Conservation (phyloP, 352 stramenopile species). For the Phytophthora aleatoria region DNA sequence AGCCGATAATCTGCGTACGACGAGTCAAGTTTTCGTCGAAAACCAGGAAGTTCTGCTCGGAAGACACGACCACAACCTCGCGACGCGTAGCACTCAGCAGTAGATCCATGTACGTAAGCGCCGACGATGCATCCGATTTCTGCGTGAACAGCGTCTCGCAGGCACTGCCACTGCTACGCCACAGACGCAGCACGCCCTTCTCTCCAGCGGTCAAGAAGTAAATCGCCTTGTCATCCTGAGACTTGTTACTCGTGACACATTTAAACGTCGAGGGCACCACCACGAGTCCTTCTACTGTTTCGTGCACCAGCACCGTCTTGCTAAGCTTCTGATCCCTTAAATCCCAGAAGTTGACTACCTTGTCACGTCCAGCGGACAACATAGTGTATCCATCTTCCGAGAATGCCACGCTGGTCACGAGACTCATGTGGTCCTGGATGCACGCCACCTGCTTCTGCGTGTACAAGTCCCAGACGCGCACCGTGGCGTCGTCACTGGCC, state of each 20-base stretch:
- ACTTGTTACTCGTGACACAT: conserved; percentile 41
- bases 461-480: conserved; percentile 89
- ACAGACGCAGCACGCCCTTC: conserved; percentile 88
- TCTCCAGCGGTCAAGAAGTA: conserved; percentile 94
- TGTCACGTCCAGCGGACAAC: conserved; percentile 92
- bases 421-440: conserved; percentile 95
- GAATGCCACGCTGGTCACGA: conserved; percentile 94
- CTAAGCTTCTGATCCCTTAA: conserved; percentile 80
- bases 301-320: conserved; percentile 94
- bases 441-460: conserved; percentile 84
- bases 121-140: conserved; percentile 34
- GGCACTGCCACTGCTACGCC: conserved; percentile 40
- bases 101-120: conserved; percentile 59
- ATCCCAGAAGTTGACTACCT: conserved; percentile 93
- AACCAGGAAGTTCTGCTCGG: conserved; percentile 89
- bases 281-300: conserved; percentile 94
- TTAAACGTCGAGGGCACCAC: conserved; percentile 79
- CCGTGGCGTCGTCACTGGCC: conserved; percentile 73
- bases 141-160: conserved; percentile 61
- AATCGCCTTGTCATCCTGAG: conserved; percentile 68
- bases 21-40: conserved; percentile 74
- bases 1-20: conserved; percentile 87
- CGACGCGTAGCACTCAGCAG: conserved; percentile 56
- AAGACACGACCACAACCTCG: conserved; percentile 79
- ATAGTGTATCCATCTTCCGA: conserved; percentile 84